phyloP scores from a whole-genome alignment of 2,329 filamentous ascomycete genomes.

The Penicillium carneum region DNA sequence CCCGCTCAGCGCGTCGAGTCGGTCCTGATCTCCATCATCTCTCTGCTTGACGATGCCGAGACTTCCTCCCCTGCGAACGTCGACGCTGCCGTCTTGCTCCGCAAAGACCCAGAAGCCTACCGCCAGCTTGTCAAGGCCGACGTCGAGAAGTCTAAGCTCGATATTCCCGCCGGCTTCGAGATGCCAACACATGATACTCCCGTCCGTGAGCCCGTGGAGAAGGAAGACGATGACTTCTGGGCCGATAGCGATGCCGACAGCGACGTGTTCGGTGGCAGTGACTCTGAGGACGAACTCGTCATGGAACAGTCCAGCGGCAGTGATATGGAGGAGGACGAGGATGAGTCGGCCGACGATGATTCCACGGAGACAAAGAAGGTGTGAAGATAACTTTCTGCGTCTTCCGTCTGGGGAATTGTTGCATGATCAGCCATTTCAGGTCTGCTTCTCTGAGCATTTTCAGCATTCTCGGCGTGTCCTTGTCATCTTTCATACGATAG shows the following conservation, averaged over 20 bases:
- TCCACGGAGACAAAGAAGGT: constrained; percentile 6
- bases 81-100: constrained; percentile 85
- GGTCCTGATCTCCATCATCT: constrained; percentile 88
- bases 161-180: constrained; percentile 78
- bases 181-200: constrained; percentile 79
- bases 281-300: constrained; percentile 61
- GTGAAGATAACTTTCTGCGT: neutral
- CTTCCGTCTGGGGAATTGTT: neutral
- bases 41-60: constrained; percentile 91
- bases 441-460: constrained; percentile 1
- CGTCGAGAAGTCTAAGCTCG: constrained; percentile 75
- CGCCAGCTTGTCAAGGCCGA: constrained; percentile 72
- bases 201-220: constrained; percentile 64
- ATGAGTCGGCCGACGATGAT: constrained; percentile 24
- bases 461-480: constrained; percentile 16
- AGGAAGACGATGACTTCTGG: constrained; percentile 81
- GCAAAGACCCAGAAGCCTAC: constrained; percentile 75
- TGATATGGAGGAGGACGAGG: constrained; percentile 64
- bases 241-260: constrained; percentile 74
- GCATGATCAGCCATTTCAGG: neutral
- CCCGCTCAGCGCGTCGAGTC: constrained; percentile 93
- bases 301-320: constrained; percentile 53
- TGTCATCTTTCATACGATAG: constrained; percentile 6
- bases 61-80: constrained; percentile 94
- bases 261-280: constrained; percentile 78